Percentiles rank a stretch among this genome's conserved stretches.
Conservation (phyloP, 345 rosid genomes). For the Lenwebbia sp. region DNA sequence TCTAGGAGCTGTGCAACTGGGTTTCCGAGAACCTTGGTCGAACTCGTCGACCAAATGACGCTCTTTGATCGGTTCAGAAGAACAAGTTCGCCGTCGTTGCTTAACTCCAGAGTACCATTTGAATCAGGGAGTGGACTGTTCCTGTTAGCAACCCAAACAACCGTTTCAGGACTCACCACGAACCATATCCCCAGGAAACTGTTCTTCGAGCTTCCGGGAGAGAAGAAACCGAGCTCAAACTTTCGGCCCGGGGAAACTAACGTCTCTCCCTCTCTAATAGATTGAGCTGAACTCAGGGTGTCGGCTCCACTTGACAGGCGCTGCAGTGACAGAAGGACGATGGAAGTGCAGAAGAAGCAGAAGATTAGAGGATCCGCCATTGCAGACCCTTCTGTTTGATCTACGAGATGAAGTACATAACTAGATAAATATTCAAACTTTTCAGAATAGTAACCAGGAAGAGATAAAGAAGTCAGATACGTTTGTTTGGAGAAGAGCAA, state of each 20-base stretch:
- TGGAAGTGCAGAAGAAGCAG: too few relatives aligned
- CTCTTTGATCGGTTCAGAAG: neutral
- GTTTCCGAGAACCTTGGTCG: neutral
- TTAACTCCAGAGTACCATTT: conserved; percentile 8
- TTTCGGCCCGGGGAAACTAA: neutral
- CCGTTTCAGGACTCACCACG: neutral
- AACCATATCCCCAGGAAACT: conserved; percentile 28
- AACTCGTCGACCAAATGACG: conserved; percentile 11
- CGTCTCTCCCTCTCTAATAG: neutral
- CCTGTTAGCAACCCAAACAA: conserved; percentile 38
- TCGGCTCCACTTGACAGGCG: too few relatives aligned
- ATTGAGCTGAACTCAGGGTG: neutral
- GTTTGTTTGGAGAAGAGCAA: neutral
- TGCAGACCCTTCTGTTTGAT: too few relatives aligned
- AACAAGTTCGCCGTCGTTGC: neutral
- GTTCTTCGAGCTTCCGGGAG: neutral
- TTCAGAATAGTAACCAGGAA: too few relatives aligned
- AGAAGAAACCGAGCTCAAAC: conserved; percentile 10
- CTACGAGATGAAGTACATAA: neutral
- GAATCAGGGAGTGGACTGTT: conserved; percentile 8
- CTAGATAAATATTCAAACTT: neutral
- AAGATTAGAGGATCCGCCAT: too few relatives aligned
- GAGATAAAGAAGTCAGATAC: neutral
- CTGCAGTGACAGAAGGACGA: too few relatives aligned
- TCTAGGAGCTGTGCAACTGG: conserved; percentile 21